A percentile compares a stretch with the other conserved stretches of the same genome.
These are phyloP conservation scores for Sphaerulina vaccinii DNA, from an alignment of 2,329 filamentous ascomycete species.

Conservation along the genomic window DNA sequence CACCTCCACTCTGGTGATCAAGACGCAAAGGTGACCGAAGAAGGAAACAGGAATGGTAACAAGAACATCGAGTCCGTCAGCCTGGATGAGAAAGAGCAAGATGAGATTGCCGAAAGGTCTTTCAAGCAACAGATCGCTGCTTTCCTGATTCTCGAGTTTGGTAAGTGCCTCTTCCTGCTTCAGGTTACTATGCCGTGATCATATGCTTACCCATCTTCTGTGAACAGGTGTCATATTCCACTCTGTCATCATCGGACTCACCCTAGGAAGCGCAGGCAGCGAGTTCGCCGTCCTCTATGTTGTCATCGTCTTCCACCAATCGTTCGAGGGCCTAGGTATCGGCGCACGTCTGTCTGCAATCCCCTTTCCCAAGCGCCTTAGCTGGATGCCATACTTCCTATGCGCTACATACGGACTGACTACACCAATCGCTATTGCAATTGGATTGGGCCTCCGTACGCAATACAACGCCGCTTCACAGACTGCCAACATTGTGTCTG, in stretches of 20 bases:
- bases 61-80: conserved; percentile 17
- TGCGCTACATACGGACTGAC: conserved; percentile 71
- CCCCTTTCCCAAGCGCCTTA: conserved; percentile 69
- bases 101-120: conserved; percentile 28
- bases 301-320: conserved; percentile 81
- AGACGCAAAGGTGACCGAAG: conserved; percentile 16
- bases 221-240: conserved; percentile 72
- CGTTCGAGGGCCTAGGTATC: conserved; percentile 87
- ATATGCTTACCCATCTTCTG: too few relatives aligned
- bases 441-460: conserved; percentile 72
- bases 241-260: conserved; percentile 55
- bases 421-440: conserved; percentile 80
- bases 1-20: conserved; percentile 43
- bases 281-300: conserved; percentile 63
- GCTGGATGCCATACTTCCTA: conserved; percentile 73
- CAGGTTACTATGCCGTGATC: too few relatives aligned
- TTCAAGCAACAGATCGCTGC: conserved; percentile 79
- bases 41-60: conserved; percentile 8
- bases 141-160: conserved; percentile 91
- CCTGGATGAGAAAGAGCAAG: conserved; percentile 24
- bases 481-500: conserved; percentile 74
- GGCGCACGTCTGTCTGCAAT: conserved; percentile 78
- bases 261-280: conserved; percentile 59
- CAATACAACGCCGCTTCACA: conserved; percentile 61
- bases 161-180: too few relatives aligned